Conservation (phyloP, 768 basidiomycete species). For the Tylopilus sp. region DNA sequence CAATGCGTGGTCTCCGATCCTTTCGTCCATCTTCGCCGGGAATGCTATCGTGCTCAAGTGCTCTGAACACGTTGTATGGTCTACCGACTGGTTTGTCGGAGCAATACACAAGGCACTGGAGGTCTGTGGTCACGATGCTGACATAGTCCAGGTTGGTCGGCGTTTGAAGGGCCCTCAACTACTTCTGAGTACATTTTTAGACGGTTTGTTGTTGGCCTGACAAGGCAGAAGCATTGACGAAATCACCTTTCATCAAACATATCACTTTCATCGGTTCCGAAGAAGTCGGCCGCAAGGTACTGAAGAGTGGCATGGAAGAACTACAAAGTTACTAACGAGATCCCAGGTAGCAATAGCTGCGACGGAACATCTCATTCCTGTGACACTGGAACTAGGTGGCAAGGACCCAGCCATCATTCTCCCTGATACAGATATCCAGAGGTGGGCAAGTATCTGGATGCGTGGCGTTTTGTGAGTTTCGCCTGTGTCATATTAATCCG, state of each 20-base stretch:
- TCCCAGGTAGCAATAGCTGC: slow-evolving; percentile 77
- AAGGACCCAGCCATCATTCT: slow-evolving; percentile 93
- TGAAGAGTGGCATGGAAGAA: slow-evolving; percentile 12
- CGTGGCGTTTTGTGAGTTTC: slow-evolving; percentile 82
- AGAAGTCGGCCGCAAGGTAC: slow-evolving; percentile 67
- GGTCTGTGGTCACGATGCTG: slow-evolving; percentile 79
- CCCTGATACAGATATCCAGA: slow-evolving; percentile 76
- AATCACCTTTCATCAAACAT: slow-evolving; percentile 78
- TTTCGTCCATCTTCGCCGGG: slow-evolving; percentile 87
- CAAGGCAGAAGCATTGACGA: slow-evolving; percentile 78
- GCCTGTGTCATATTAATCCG: neutral
- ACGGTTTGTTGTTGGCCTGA: slow-evolving; percentile 88
- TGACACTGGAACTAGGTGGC: slow-evolving; percentile 91
- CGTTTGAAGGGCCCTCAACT: neutral
- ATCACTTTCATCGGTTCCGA: slow-evolving; percentile 94
- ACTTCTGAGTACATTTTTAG: slow-evolving; percentile 32
- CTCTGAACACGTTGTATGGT: slow-evolving; percentile 92
- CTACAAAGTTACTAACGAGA: neutral
- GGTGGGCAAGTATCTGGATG: slow-evolving; percentile 82
- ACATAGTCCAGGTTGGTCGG: slow-evolving; percentile 74
- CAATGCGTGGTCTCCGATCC: slow-evolving; percentile 91
- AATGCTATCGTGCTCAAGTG: slow-evolving; percentile 90
- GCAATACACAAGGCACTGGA: slow-evolving; percentile 74
- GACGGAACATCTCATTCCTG: slow-evolving; percentile 83
- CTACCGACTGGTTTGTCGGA: slow-evolving; percentile 76